phyloP scores from a whole-genome alignment of 2,329 filamentous ascomycete genomes.

The Ampelomyces quisqualis region DNA sequence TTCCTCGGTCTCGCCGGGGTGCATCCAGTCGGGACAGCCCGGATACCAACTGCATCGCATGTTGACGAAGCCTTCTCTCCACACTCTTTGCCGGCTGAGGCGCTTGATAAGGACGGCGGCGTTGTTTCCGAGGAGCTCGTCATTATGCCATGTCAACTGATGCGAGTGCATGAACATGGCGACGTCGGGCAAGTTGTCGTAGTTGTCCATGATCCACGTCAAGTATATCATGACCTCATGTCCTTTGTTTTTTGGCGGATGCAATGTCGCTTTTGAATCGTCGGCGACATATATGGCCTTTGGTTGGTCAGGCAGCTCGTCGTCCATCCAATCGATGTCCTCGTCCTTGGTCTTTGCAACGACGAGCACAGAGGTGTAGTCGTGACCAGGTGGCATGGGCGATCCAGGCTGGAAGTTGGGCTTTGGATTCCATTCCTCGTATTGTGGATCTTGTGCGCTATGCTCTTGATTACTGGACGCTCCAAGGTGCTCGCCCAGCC shows the following conservation, averaged over 20 bases:
- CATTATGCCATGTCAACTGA: constrained; percentile 60
- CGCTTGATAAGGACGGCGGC: constrained; percentile 48
- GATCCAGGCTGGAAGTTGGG: constrained; percentile 36
- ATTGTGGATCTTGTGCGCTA: constrained; percentile 29
- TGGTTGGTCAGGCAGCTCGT: constrained; percentile 52
- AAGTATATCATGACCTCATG: constrained; percentile 65
- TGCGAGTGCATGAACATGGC: constrained; percentile 64
- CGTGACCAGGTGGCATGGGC: constrained; percentile 46
- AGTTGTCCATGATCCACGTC: constrained; percentile 62
- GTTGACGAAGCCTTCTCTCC: constrained; percentile 56
- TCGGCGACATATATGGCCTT: constrained; percentile 56
- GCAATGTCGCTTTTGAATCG: constrained; percentile 49
- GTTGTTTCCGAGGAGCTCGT: constrained; percentile 51
- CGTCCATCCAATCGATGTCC: constrained; percentile 57
- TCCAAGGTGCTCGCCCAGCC: constrained; percentile 41
- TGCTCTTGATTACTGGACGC: constrained; percentile 9
- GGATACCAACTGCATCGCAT: constrained; percentile 57
- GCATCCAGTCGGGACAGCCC: constrained; percentile 58
- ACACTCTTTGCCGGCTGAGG: constrained; percentile 50
- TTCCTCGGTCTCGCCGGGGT: constrained; percentile 46
- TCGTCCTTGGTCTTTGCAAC: constrained; percentile 56
- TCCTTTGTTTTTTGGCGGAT: constrained; percentile 59
- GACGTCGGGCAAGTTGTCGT: constrained; percentile 60
- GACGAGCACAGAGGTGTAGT: constrained; percentile 58
- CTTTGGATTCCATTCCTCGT: constrained; percentile 43